These are phyloP conservation scores for Globisporangium megalacanthum DNA, from an alignment of 352 stramenopile species.

Conservation along the genomic window DNA sequence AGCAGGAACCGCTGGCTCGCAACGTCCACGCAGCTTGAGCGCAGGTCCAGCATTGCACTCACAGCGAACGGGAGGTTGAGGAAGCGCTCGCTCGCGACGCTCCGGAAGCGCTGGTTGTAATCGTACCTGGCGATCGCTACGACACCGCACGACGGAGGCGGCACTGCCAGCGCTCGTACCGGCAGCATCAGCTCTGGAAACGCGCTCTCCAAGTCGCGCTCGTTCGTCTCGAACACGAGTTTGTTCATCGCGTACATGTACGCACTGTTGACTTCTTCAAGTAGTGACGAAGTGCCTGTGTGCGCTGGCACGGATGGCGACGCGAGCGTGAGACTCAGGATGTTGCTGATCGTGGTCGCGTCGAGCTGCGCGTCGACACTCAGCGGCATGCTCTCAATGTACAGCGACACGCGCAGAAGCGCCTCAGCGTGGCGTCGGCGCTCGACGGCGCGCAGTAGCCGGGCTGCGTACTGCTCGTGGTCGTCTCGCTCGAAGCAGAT, in stretches of 20 bases:
- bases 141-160: constrained; percentile 46
- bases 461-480: constrained; percentile 36
- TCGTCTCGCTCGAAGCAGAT: constrained; percentile 62
- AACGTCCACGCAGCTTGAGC: constrained; percentile 59
- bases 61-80: constrained; percentile 68
- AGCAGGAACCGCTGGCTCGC: constrained; percentile 55
- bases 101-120: constrained; percentile 63
- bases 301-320: constrained; percentile 46
- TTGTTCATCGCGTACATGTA: constrained; percentile 94
- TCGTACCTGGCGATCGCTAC: constrained; percentile 49
- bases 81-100: constrained; percentile 57
- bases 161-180: constrained; percentile 8
- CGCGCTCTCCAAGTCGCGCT: constrained; percentile 51
- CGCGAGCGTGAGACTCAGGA: constrained; percentile 62
- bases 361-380: constrained; percentile 60
- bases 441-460: constrained; percentile 32
- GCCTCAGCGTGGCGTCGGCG: constrained; percentile 57
- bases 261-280: constrained; percentile 88
- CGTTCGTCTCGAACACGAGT: constrained; percentile 82
- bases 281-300: constrained; percentile 48
- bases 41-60: constrained; percentile 67
- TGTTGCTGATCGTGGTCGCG: constrained; percentile 62
- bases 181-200: constrained; percentile 52
- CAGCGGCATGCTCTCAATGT: constrained; percentile 75
- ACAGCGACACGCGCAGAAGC: constrained; percentile 54